These are phyloP conservation scores for Sclerotinia minor DNA, from an alignment of 2,329 filamentous ascomycete genomes.

Conservation along the genomic window DNA sequence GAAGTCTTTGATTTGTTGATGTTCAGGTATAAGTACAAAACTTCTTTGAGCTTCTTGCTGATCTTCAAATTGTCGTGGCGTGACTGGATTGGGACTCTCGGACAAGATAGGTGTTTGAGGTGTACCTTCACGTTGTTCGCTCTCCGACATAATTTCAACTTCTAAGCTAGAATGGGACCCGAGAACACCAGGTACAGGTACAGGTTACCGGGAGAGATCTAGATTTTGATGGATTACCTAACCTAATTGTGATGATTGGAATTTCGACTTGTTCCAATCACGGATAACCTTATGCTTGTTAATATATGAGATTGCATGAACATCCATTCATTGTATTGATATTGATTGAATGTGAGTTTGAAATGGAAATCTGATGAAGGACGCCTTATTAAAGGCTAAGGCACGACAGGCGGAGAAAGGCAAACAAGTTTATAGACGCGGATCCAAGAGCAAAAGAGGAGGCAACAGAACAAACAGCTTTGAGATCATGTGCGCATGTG, in stretches of 20 bases:
- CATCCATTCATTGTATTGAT: background rate
- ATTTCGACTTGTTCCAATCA: background rate
- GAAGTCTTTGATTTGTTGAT: conserved; percentile 32
- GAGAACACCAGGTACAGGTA: conserved; percentile 11
- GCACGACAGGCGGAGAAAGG: background rate
- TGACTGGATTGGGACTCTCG: conserved; percentile 29
- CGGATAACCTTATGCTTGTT: background rate
- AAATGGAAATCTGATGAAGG: background rate
- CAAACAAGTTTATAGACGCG: background rate
- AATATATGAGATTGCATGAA: background rate
- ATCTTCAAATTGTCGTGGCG: conserved; percentile 24
- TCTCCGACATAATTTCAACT: conserved; percentile 20
- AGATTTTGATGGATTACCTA: conserved; percentile 2
- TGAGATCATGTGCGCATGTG: conserved; percentile 19
- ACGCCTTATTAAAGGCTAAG: too few relatives aligned
- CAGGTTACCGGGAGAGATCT: background rate
- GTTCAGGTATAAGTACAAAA: conserved; percentile 34
- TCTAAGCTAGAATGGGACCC: background rate
- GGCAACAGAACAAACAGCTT: background rate
- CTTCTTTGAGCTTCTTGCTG: conserved; percentile 25
- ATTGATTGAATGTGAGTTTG: background rate
- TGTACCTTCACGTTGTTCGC: conserved; percentile 18
- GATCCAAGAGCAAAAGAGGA: background rate
- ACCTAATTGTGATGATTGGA: background rate
- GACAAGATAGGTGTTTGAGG: conserved; percentile 28